phyloP scores from a whole-genome alignment of 495 filamentous ascomycete species.

The Penicillium flavigenum region DNA sequence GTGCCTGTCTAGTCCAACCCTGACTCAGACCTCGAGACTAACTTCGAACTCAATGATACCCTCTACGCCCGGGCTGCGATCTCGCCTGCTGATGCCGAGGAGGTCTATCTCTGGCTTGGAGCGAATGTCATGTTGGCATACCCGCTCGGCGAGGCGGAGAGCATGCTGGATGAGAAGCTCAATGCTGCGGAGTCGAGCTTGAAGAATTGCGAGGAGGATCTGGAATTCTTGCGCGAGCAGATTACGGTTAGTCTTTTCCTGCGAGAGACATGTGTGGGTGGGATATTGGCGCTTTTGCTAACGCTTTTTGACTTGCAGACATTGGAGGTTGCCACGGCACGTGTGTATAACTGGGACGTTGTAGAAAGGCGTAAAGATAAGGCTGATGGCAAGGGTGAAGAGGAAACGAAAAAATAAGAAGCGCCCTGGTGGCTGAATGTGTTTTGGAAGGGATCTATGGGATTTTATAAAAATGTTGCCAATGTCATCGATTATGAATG shows the following conservation, averaged over 20 bases:
- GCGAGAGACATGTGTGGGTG: neutral
- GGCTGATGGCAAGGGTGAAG: conserved; percentile 57
- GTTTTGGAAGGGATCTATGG: conserved; percentile 18
- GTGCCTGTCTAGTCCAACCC: conserved; percentile 17
- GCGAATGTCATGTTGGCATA: conserved; percentile 98
- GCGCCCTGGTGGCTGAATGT: conserved; percentile 18
- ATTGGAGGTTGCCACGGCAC: conserved; percentile 90
- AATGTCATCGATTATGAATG: neutral
- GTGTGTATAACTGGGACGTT: conserved; percentile 99
- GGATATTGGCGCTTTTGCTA: conserved; percentile 5
- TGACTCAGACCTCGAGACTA: conserved; percentile 66
- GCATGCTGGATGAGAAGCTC: conserved; percentile 75
- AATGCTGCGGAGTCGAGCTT: conserved; percentile 74
- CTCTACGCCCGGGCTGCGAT: conserved; percentile 86
- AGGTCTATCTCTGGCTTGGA: conserved; percentile 96
- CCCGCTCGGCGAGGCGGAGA: conserved; percentile 80
- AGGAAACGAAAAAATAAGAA: conserved; percentile 26
- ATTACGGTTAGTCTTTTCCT: conserved; percentile 70
- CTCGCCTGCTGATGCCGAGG: conserved; percentile 77
- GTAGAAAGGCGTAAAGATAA: conserved; percentile 91
- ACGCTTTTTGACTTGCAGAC: conserved; percentile 55
- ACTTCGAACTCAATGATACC: conserved; percentile 95
- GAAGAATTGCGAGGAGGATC: conserved; percentile 87
- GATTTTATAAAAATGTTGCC: conserved; percentile 12
- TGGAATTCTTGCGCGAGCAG: conserved; percentile 94